Evolutionary conservation across 148 eudicot genomes (phyloP).

Genomic region (Camellia sinensis): DNA sequence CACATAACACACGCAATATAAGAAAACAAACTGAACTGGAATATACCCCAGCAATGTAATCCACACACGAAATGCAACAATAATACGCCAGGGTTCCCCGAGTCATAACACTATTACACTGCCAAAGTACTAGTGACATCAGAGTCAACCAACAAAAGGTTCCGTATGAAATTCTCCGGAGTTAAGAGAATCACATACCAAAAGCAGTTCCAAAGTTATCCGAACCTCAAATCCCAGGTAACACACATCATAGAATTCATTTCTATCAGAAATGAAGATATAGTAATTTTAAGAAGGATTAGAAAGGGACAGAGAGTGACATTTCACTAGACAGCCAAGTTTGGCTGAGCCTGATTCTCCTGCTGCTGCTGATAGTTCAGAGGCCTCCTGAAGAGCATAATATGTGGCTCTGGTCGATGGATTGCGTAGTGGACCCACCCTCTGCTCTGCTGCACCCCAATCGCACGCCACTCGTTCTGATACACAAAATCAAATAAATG

Average conservation of each 20-base stretch:
- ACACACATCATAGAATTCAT: constrained; percentile 8
- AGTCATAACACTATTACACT: neutral
- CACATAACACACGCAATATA: neutral
- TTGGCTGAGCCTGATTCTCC: constrained; percentile 48
- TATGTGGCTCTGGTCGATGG: constrained; percentile 93
- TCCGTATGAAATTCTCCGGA: neutral
- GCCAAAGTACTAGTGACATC: neutral
- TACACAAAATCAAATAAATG: neutral
- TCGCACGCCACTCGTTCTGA: constrained; percentile 86
- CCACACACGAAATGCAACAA: neutral
- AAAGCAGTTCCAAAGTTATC: neutral
- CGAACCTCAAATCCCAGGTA: neutral
- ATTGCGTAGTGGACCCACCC: constrained; percentile 91
- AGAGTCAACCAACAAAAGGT: neutral
- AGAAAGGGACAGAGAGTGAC: neutral
- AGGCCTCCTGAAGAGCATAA: constrained; percentile 91
- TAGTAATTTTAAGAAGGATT: neutral
- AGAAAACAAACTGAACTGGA: neutral
- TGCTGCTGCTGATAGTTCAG: constrained; percentile 80
- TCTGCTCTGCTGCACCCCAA: constrained; percentile 87
- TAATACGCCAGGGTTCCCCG: neutral
- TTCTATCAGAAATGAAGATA: constrained; percentile 28
- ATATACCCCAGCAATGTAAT: neutral
- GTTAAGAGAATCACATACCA: neutral
- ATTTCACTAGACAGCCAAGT: constrained; percentile 53